A percentile compares a stretch with the other conserved stretches of the same genome.
Conservation (phyloP, 2,329 filamentous ascomycete genomes). For the Periconia sp. region DNA sequence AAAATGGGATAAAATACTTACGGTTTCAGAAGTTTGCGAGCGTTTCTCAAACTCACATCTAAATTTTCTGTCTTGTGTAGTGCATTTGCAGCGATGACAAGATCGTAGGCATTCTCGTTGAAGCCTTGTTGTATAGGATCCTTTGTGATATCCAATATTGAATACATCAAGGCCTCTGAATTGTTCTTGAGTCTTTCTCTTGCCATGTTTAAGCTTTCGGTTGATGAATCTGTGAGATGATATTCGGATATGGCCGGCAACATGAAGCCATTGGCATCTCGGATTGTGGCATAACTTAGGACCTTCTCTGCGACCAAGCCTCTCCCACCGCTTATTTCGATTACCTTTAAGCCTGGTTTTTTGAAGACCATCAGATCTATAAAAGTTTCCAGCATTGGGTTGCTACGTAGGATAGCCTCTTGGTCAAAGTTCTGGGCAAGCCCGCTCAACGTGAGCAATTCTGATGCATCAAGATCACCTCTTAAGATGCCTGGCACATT, state of each 20-base stretch:
- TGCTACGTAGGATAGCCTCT: neutral
- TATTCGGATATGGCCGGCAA: slow-evolving; percentile 6
- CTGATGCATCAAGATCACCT: too few relatives aligned
- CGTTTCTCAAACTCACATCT: neutral
- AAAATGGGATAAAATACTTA: too few relatives aligned
- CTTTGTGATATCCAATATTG: neutral
- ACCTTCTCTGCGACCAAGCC: slow-evolving; percentile 12
- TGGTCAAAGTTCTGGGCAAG: too few relatives aligned
- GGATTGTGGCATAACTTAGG: slow-evolving; percentile 2
- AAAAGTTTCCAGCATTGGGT: neutral
- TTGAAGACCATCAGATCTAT: slow-evolving; percentile 7
- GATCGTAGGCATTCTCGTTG: slow-evolving; percentile 2
- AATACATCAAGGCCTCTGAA: slow-evolving; percentile 8
- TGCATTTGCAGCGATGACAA: slow-evolving; percentile 9
- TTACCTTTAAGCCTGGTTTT: slow-evolving; percentile 33
- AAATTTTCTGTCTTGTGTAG: slow-evolving; percentile 2
- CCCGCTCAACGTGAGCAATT: too few relatives aligned
- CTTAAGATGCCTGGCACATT: neutral
- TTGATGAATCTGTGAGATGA: slow-evolving; percentile 19
- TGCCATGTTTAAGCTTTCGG: slow-evolving; percentile 9
- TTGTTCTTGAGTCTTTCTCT: slow-evolving; percentile 2
- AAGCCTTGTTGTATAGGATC: slow-evolving; percentile 2
- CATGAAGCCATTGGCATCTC: neutral
- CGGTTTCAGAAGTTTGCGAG: slow-evolving; percentile 4
- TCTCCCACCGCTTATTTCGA: slow-evolving; percentile 22